These are phyloP conservation scores for Pulveroboletus sp. DNA, from an alignment of 768 basidiomycete genomes.

Conservation along the genomic window DNA sequence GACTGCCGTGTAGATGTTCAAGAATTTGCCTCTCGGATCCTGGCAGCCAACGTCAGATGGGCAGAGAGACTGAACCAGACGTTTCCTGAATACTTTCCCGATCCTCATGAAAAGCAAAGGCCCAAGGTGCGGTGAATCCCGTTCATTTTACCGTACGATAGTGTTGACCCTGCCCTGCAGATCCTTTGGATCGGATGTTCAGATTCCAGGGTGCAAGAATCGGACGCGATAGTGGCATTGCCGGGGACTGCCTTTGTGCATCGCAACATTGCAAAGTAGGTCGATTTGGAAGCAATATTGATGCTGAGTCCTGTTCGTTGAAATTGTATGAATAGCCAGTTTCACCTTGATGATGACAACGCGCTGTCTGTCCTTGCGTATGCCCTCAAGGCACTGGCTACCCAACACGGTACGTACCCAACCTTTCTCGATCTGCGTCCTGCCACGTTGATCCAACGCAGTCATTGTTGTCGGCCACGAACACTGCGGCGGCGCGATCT, in stretches of 20 bases:
- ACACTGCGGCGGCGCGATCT: slow-evolving; percentile 72
- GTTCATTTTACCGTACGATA: not conserved
- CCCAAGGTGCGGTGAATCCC: slow-evolving; percentile 18
- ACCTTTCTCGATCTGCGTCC: no score
- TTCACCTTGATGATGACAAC: slow-evolving; percentile 67
- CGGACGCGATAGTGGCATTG: slow-evolving; percentile 60
- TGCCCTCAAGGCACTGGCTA: slow-evolving; percentile 63
- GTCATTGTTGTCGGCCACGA: slow-evolving; percentile 83
- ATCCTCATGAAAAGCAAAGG: slow-evolving; percentile 2
- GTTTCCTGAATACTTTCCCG: slow-evolving; percentile 23
- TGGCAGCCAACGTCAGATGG: slow-evolving; percentile 17
- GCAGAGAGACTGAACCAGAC: slow-evolving; percentile 19
- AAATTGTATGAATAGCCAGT: slow-evolving; percentile 48
- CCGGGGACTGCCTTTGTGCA: slow-evolving; percentile 85
- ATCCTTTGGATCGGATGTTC: slow-evolving; percentile 80
- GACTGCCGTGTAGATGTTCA: no score
- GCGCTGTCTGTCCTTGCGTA: slow-evolving; percentile 69
- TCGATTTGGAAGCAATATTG: not conserved
- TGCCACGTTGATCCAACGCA: slow-evolving; percentile 22
- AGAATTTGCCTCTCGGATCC: not conserved
- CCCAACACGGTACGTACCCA: slow-evolving; percentile 64
- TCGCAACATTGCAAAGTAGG: slow-evolving; percentile 83
- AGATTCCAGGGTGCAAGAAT: slow-evolving; percentile 84
- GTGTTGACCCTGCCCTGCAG: slow-evolving; percentile 31
- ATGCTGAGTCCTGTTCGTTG: no score